Evolutionary conservation across 2,329 filamentous ascomycete species (phyloP).

Genomic region (Rhynchosporium agropyri): DNA sequence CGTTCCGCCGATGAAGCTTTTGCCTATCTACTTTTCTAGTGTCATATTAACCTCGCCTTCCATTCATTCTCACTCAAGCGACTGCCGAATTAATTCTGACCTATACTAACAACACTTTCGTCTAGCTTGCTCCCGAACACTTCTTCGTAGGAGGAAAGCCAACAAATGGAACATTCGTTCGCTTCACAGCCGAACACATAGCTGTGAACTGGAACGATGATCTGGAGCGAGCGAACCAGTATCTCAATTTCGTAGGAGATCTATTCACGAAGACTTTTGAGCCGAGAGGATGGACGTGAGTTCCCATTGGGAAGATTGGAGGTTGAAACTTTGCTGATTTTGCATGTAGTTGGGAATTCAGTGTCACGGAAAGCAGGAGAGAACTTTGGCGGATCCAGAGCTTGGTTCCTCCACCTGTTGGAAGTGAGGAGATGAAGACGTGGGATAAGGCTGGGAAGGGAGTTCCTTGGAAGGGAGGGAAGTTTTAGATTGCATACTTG

Average conservation of each 20-base stretch:
- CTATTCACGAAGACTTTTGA: slow-evolving; percentile 30
- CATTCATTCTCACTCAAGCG: neutral
- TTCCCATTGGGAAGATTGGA: neutral
- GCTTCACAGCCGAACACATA: slow-evolving; percentile 32
- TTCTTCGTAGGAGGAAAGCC: slow-evolving; percentile 28
- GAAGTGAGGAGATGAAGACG: slow-evolving; percentile 27
- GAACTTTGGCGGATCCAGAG: slow-evolving; percentile 32
- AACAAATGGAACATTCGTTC: slow-evolving; percentile 29
- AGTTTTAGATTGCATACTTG: slow-evolving; percentile 12
- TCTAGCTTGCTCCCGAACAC: slow-evolving; percentile 21
- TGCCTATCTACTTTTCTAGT: too few species aligned
- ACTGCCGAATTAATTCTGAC: neutral
- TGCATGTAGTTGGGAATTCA: slow-evolving; percentile 30
- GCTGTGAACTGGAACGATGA: slow-evolving; percentile 28
- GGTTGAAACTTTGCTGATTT: slow-evolving; percentile 6
- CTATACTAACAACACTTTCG: neutral
- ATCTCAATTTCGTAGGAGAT: slow-evolving; percentile 25
- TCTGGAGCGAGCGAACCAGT: slow-evolving; percentile 12
- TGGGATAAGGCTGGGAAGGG: slow-evolving; percentile 27
- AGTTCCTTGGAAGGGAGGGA: slow-evolving; percentile 22
- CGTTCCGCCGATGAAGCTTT: neutral
- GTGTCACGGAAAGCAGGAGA: slow-evolving; percentile 25
- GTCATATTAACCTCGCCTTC: too few species aligned
- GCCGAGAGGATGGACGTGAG: slow-evolving; percentile 31
- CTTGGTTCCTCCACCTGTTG: slow-evolving; percentile 25